Evolutionary conservation across 2,329 filamentous ascomycete species (phyloP).

Genomic region (Pestalotiopsis sp.): DNA sequence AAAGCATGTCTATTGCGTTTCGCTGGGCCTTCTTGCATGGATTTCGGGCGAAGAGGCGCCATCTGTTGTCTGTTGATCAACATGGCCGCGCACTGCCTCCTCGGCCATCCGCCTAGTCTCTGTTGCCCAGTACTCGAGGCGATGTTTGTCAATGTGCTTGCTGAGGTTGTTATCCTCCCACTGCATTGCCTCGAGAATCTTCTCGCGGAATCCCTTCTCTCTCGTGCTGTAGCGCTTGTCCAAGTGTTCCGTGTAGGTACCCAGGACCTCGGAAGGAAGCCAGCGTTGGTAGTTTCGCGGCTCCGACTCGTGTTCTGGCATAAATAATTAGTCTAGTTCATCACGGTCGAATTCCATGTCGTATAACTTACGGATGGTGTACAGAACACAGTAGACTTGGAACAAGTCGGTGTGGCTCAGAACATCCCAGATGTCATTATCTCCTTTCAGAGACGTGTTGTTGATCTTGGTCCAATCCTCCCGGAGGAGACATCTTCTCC

Average conservation of each 20-base stretch:
- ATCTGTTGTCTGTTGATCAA: constrained; percentile 27
- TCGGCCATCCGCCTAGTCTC: constrained; percentile 18
- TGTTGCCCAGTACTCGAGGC: constrained; percentile 65
- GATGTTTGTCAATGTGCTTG: constrained; percentile 66
- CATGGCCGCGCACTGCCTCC: constrained; percentile 26
- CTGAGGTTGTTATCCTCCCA: constrained; percentile 71
- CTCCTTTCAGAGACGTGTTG: constrained; percentile 74
- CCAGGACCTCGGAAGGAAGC: constrained; percentile 56
- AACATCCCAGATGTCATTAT: constrained; percentile 65
- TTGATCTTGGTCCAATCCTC: constrained; percentile 86
- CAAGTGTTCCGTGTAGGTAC: constrained; percentile 63
- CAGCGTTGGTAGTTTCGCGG: constrained; percentile 47
- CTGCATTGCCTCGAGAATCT: constrained; percentile 72
- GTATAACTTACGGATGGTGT: constrained; percentile 63
- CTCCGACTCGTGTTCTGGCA: constrained; percentile 41
- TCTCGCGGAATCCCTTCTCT: constrained; percentile 66
- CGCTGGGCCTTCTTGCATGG: constrained; percentile 4
- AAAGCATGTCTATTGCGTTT: not conserved
- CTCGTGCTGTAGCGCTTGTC: constrained; percentile 62
- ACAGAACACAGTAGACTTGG: constrained; percentile 65
- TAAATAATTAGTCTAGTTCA: constrained; percentile 12
- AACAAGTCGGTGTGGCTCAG: constrained; percentile 71
- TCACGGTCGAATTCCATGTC: constrained; percentile 19
- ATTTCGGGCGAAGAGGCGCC: constrained; percentile 21
- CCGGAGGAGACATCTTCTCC: constrained; percentile 82